Percentiles rank a stretch among this genome's conserved stretches.
phyloP scores from a whole-genome alignment of 106 monocot genomes.

The Dioscorea alata region DNA sequence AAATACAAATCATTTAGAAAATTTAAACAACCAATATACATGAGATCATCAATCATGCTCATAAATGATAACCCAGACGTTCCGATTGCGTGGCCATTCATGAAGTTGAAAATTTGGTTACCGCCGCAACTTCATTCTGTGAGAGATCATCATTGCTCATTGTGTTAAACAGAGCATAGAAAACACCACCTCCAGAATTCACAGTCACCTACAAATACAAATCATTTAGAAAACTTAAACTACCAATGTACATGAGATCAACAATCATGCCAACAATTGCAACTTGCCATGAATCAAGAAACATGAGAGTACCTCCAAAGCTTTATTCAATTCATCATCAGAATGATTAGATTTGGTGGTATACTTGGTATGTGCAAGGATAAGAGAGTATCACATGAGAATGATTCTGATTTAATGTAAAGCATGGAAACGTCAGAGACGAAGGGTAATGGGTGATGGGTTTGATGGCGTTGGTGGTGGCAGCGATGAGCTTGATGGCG shows the following conservation, averaged over 20 bases:
- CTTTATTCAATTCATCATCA: constrained; percentile 84
- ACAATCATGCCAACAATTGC: too few relatives aligned
- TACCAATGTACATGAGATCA: too few relatives aligned
- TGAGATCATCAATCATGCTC: too few relatives aligned
- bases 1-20: too few relatives aligned
- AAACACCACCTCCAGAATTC: too few relatives aligned
- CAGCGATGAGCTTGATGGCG: too few relatives aligned
- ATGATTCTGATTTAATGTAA: constrained; percentile 64
- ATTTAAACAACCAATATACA: too few relatives aligned
- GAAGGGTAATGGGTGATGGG: too few relatives aligned
- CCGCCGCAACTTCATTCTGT: constrained; percentile 62
- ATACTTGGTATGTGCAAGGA: constrained; percentile 88
- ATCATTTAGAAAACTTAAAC: too few relatives aligned
- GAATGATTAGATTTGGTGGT: constrained; percentile 64
- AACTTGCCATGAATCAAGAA: constrained; percentile 2
- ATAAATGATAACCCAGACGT: constrained; percentile 87
- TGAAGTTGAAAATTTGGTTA: constrained; percentile 80
- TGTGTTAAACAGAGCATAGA: constrained; percentile 73
- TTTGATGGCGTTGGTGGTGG: too few relatives aligned
- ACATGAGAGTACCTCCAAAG: constrained; percentile 73
- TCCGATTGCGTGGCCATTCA: constrained; percentile 92
- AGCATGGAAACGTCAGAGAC: constrained; percentile 39
- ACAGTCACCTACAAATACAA: too few relatives aligned
- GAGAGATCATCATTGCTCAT: constrained; percentile 6
- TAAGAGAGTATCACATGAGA: constrained; percentile 64